Percentiles rank a stretch among this genome's conserved stretches.
Evolutionary conservation across 2,329 filamentous ascomycete genomes (phyloP).

Genomic region (Aureobasidium zeae): DNA sequence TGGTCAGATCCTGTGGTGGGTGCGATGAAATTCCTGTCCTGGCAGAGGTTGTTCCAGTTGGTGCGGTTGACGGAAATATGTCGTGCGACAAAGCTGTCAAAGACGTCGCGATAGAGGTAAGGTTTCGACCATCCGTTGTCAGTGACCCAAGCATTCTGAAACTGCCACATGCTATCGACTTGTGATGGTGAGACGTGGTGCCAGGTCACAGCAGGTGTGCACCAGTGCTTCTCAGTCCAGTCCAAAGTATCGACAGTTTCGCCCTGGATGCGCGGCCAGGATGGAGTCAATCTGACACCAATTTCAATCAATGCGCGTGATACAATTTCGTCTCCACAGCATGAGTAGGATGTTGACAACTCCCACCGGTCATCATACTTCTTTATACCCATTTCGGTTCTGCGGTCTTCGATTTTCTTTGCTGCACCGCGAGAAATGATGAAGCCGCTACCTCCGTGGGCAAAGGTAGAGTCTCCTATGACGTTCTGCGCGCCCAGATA

Average conservation of each 20-base stretch:
- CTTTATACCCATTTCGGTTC: conserved; percentile 5
- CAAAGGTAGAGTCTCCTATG: conserved; percentile 31
- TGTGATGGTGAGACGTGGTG: conserved; percentile 25
- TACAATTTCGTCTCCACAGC: conserved; percentile 45
- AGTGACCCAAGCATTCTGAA: conserved; percentile 19
- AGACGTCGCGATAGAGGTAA: conserved; percentile 28
- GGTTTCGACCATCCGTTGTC: conserved; percentile 25
- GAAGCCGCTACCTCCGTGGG: conserved; percentile 41
- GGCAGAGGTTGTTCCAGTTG: conserved; percentile 28
- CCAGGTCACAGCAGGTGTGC: conserved; percentile 32
- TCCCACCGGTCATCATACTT: conserved; percentile 32
- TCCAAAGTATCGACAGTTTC: conserved; percentile 34
- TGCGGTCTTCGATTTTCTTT: conserved; percentile 12
- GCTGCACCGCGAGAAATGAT: conserved; percentile 36
- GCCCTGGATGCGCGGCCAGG: conserved; percentile 37
- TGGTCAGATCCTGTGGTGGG: conserved; percentile 15
- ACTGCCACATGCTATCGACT: conserved; percentile 27
- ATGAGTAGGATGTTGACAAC: conserved; percentile 38
- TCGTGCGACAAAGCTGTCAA: conserved; percentile 25
- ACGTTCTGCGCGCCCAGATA: conserved; percentile 42
- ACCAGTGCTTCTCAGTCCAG: conserved; percentile 35
- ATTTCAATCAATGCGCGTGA: conserved; percentile 40
- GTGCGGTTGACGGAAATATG: conserved; percentile 26
- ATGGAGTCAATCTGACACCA: conserved; percentile 35
- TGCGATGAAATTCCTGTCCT: conserved; percentile 23